phyloP scores from a whole-genome alignment of 1,284 basidiomycete genomes.

The Ustilago hordei region DNA sequence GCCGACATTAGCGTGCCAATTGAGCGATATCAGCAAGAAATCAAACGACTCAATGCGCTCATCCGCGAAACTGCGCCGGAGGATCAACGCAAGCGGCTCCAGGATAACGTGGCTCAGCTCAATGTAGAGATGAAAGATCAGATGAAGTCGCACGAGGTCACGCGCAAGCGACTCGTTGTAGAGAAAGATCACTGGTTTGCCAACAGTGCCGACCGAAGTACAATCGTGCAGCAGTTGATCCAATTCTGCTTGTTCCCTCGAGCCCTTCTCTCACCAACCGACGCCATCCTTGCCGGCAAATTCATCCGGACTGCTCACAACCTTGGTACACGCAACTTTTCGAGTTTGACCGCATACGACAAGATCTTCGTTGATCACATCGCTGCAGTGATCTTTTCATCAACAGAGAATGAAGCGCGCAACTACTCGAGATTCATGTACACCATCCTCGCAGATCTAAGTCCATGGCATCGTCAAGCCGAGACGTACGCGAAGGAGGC shows the following conservation, averaged over 20 bases:
- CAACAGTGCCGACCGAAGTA: conserved; percentile 36
- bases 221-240: conserved; percentile 73
- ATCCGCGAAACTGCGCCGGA: conserved; percentile 53
- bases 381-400: conserved; percentile 86
- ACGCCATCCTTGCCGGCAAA: conserved; percentile 92
- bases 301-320: conserved; percentile 89
- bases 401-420: conserved; percentile 93
- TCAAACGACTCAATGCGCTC: conserved; percentile 51
- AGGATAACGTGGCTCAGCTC: conserved; percentile 63
- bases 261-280: conserved; percentile 90
- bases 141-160: conserved; percentile 78
- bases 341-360: conserved; percentile 85
- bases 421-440: conserved; percentile 86
- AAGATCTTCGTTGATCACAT: conserved; percentile 74
- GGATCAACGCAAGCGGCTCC: conserved; percentile 59
- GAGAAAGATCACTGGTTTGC: conserved; percentile 91
- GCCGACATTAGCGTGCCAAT: conserved; percentile 66
- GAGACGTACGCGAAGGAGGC: conserved; percentile 71
- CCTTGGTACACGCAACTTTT: conserved; percentile 86
- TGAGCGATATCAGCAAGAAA: conserved; percentile 68
- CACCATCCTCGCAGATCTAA: conserved; percentile 80
- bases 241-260: conserved; percentile 94
- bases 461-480: conserved; percentile 81
- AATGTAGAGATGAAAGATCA: conserved; percentile 80
- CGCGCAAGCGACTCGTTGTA: conserved; percentile 79